Evolutionary conservation across 2,329 filamentous ascomycete genomes (phyloP), one percentile per base, ranked within the genome.

Genomic region (Pyrenochaeta sp.): DNA sequence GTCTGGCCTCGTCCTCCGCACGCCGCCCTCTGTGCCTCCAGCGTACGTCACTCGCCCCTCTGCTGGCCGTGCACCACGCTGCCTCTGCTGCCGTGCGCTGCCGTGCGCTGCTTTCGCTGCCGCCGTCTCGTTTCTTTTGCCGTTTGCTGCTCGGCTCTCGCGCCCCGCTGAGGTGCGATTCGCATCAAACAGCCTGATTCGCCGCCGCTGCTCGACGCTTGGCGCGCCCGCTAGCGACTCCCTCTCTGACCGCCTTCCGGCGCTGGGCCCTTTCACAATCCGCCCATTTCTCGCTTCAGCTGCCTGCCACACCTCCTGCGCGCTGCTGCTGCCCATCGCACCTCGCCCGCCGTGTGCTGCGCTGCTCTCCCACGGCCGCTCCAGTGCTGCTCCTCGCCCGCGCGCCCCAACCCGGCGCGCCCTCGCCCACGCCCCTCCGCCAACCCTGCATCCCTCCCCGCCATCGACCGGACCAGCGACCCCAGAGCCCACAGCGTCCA

Each of bases 191-290:
- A 32, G 20, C 41, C 51, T 61, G 53, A 57, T 63, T 65, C 58
- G 62, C 58, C 53, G 53, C 55, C 51, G 24, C n/a, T 41, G 31
- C 44, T 50, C 43, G 48, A 51, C 29, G 38, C 61, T 60, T 61
- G 60, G 61, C 60, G 17, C 30, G 36, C 35, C 41, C 41, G 44
- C 51, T 52, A 59, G 45, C 44, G 48, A 49, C 47, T 49, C 52
- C 48, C 55, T 52, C 59, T 46, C 59, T 63, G 59, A 65, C 62
- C 62, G 60, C 58, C 53, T 62, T 58, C 59, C 49, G 51, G 42
- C 45, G 44, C 55, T 44, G 46, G 48, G 29, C 47, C 31, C 40
- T 53, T 43, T 36, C 46, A 46, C 45, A 50, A 41, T 52, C 44
- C 48, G 39, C 35, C 50, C 35, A 35, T 18, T 47, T 41, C 21